Evolutionary conservation across 495 filamentous ascomycete genomes (phyloP), one percentile per base, ranked within the genome.

Genomic region (Xylaria telfairii): DNA sequence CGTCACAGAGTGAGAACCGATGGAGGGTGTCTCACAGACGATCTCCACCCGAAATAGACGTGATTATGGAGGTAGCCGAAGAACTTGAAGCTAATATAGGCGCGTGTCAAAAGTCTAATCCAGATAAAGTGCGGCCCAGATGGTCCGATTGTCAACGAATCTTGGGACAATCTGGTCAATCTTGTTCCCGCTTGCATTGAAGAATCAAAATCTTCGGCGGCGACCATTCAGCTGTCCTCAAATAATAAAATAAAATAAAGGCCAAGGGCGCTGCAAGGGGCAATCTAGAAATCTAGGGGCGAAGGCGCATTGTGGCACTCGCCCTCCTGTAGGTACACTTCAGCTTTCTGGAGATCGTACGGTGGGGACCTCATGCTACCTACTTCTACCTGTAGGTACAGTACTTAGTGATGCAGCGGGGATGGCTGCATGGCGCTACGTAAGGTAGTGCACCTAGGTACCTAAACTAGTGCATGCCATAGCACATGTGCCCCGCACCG

Each of bases 191-290:
- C 56, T 21, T 60, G 28, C 56, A 62, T n/a, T 24, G 0, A 1
- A 62, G 21, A 44, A 44, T 13, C 37, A 28, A 8, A 24, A 8
- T 37, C 34, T 37, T 53, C 28, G 21, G 42, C 37, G 13, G 34
- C 24, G 26, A 24, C 37, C n/a, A 62, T 62, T 42, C 37, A 24
- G 19, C 34, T n/a, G 10, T 19, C 21, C 59, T 62, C 37, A 5
- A 56, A 19, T 17, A 26, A 49, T 26, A 39, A 44, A 44, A 17
- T 28, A 21, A 44, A 49, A 54, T 21, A 12, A 62, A 62, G n/a
- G n/a, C n/a, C n/a, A n/a, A 62, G 64, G 26, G n/a, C 21, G 65
- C 49, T 67, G 65, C 65, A 67, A 67, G 51, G 51, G 65, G 51
- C 64, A 42, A 26, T 26, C 64, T n/a, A 54, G 64, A 66, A 53